Evolutionary conservation across 1,284 basidiomycete species (phyloP).

Genomic region (Rhodotorula sp.): DNA sequence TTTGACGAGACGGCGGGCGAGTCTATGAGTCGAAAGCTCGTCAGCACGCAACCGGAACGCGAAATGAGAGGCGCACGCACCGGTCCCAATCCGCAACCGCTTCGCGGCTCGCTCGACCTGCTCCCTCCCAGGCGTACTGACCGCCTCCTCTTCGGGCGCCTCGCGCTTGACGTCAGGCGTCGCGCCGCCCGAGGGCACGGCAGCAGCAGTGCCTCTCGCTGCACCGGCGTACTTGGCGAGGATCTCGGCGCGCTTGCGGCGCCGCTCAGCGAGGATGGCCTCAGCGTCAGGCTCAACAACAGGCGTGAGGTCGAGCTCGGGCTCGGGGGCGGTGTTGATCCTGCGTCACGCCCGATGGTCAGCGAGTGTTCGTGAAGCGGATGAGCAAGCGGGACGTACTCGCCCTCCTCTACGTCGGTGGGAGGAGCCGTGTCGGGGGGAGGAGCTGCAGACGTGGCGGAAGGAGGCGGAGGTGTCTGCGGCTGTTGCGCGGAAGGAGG

Average conservation of each 20-base stretch:
- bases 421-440: neutral
- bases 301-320: slow-evolving; percentile 38
- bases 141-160: neutral
- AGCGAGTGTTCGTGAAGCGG: neutral
- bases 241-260: slow-evolving; percentile 78
- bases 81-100: slow-evolving; percentile 27
- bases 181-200: slow-evolving; percentile 8
- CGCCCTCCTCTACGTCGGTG: slow-evolving; percentile 7
- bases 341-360: neutral
- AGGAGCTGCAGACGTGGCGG: neutral
- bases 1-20: slow-evolving; percentile 24
- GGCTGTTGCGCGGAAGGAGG: neutral
- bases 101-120: slow-evolving; percentile 36
- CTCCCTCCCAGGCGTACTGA: slow-evolving; percentile 26
- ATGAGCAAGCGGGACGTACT: slow-evolving; percentile 7
- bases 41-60: too few species aligned
- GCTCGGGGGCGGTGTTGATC: neutral
- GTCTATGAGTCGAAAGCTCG: neutral
- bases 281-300: slow-evolving; percentile 68
- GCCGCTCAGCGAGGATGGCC: slow-evolving; percentile 72
- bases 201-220: neutral
- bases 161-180: slow-evolving; percentile 2
- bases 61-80: slow-evolving; percentile 5
- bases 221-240: slow-evolving; percentile 68
- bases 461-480: too few species aligned